phyloP scores from a whole-genome alignment of 164 flowering plant genomes.

The Hamamelis virginiana region DNA sequence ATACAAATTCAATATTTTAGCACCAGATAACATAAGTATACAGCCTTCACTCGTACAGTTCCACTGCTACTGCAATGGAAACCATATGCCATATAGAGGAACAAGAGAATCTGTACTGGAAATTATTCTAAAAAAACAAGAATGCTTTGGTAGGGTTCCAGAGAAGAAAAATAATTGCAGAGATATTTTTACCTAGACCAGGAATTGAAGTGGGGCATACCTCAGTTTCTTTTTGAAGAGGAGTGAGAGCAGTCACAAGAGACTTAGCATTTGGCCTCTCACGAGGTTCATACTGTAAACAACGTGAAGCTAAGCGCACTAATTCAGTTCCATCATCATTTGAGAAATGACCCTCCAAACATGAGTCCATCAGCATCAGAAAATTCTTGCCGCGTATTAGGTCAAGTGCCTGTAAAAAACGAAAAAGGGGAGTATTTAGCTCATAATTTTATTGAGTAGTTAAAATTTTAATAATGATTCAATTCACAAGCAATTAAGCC shows the following conservation, averaged over 20 bases:
- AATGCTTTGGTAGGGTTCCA: background rate
- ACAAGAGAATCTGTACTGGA: background rate
- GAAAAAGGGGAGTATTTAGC: background rate
- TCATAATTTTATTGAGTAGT: too few relatives aligned
- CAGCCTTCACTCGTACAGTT: background rate
- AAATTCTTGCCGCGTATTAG: constrained; percentile 52
- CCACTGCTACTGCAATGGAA: background rate
- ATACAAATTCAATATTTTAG: background rate
- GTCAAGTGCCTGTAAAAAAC: constrained; percentile 48
- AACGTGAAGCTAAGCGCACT: constrained; percentile 53
- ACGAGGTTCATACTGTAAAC: constrained; percentile 57
- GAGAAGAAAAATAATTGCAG: background rate
- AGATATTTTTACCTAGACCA: background rate
- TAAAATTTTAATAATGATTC: too few relatives aligned
- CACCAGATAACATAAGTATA: background rate
- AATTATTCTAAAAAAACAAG: background rate
- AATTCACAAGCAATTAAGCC: too few relatives aligned
- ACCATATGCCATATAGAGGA: background rate
- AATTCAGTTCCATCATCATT: constrained; percentile 51
- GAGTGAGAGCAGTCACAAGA: constrained; percentile 40
- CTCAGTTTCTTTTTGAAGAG: constrained; percentile 57
- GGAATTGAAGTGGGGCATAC: constrained; percentile 19
- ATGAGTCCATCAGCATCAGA: constrained; percentile 49
- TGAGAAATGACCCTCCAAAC: constrained; percentile 54
- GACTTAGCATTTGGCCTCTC: constrained; percentile 56